Base-by-base conservation (phyloP, 2,329 filamentous ascomycete species). In the Zymoseptoria tritici region DNA sequence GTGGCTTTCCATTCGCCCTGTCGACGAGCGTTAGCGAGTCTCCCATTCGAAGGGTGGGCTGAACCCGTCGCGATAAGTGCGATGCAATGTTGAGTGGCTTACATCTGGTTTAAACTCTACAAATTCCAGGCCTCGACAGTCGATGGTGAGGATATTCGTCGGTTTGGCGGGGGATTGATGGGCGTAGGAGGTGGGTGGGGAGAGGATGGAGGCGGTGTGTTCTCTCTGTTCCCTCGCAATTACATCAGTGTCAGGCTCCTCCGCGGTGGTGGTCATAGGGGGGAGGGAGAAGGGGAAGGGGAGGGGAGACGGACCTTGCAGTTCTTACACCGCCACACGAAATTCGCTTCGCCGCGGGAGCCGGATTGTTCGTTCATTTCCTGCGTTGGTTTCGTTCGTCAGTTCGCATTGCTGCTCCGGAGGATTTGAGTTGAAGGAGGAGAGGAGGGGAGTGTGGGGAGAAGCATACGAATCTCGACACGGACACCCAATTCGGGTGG, bases 251-350 rank as follows among this genome's bases (percentile, higher is more conserved):
- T 6, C 22, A 5, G 4, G 3, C 22, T 24, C 5, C 3, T 24
- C 3, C 22, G 4, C 22, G 3, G 22, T 24, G 22, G 22, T 24
- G n/a, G n/a, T n/a, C n/a, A n/a, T 24, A 4, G 4, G 1, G 3
- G 22, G 22, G 3, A 4, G 22, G 21, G 21, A 22, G 22, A 24
- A 4, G 22, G 22, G 22, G 21, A 4, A 24, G 22, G 22, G 3
- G 5, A 24, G 22, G 21, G 2, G 21, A 22, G 2, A 24, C 64
- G 52, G 55, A 94, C 91, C 84, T 94, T 95, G 86, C 94, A 99
- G 73, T 94, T 93, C 77, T 95, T 96, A 83, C 94, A 99, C 75
- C 86, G 92, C 93, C 94, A 99, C n/a, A 99, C 94, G 76, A 99
- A 99, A 76, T 97, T 97, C 62, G 94, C 94, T 76, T 97, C 92